Conservation (phyloP, 352 stramenopile genomes). For the Pythium utonaiense region DNA sequence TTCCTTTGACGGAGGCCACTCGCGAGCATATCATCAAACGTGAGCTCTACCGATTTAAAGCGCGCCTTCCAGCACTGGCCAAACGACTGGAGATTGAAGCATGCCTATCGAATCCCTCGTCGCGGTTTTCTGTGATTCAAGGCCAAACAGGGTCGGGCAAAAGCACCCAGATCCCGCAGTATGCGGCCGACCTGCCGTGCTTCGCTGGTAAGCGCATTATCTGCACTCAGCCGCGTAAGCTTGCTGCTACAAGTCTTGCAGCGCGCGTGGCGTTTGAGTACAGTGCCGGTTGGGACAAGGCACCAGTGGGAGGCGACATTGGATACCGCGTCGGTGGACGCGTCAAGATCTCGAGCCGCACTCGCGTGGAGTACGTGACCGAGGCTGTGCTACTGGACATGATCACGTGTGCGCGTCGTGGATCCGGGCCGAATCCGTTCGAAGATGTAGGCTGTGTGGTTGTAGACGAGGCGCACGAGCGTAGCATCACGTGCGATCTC, state of each 20-base stretch:
- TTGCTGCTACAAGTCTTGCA: constrained; percentile 24
- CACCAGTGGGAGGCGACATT: constrained; percentile 13
- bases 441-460: constrained; percentile 23
- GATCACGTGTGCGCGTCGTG: constrained; percentile 15
- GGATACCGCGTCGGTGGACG: constrained; percentile 20
- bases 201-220: constrained; percentile 26
- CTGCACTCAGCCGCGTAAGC: constrained; percentile 26
- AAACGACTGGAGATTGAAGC: constrained; percentile 26
- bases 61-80: constrained; percentile 17
- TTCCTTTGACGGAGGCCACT: neutral
- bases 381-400: constrained; percentile 27
- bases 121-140: constrained; percentile 24
- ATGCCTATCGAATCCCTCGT: neutral
- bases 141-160: constrained; percentile 27
- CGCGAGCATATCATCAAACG: constrained; percentile 11
- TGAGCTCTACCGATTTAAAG: constrained; percentile 18
- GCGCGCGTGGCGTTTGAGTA: constrained; percentile 23
- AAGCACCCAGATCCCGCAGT: constrained; percentile 28
- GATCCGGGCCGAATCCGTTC: constrained; percentile 18
- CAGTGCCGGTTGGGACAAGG: constrained; percentile 18
- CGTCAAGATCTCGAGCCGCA: constrained; percentile 8
- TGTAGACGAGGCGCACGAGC: constrained; percentile 30
- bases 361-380: constrained; percentile 24
- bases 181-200: constrained; percentile 16
- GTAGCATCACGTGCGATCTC: constrained; percentile 23